Base-by-base conservation (phyloP, 371 early-diverging fungal species). In the Batkoa obscura region DNA sequence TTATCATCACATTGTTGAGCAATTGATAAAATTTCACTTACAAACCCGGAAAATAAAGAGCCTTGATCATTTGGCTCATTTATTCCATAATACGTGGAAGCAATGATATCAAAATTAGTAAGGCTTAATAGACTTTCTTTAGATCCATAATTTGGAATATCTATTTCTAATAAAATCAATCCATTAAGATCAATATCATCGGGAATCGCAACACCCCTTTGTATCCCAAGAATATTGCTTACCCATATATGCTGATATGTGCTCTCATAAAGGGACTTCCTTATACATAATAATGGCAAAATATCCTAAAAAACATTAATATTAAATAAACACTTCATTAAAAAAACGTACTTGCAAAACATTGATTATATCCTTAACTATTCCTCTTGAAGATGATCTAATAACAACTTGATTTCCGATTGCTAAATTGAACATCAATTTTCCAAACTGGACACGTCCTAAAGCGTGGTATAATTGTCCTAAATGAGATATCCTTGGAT, bases 401-500 rank as follows among this genome's bases (percentile, higher is more conserved):
- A 72, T 58, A 37, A 72, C 60, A 48, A 72, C 62, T 57, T 72
- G 73, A 33, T 72, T 70, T 3, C 71, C 73, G 1, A 62, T 66
- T 13, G 68, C 58, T 38, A 60, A 57, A 60, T 72, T 66, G 60
- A 63, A 66, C 35, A 71, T 55, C n/a, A 72, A 56, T 38, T 66
- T 62, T 42, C 66, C 48, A 55, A 72, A 72, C 46, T 53, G 59
- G 13, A 46, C 57, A 13, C 39, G 42, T 1, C 68, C 68, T 5
- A 72, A 58, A 2, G 61, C 55, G 9, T 58, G 55, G 1, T 65
- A 48, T 17, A 70, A 42, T 50, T 65, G 59, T 43, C 59, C 52
- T 43, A 73, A 55, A 34, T 68, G 61, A 15, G 62, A 59, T 39
- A 69, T 59, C 10, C 60, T 61, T 39, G 59, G 3, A 38, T 52